Evolutionary conservation across 306 rosid genomes (phyloP).

Genomic region (Styphnolobium japonicum): DNA sequence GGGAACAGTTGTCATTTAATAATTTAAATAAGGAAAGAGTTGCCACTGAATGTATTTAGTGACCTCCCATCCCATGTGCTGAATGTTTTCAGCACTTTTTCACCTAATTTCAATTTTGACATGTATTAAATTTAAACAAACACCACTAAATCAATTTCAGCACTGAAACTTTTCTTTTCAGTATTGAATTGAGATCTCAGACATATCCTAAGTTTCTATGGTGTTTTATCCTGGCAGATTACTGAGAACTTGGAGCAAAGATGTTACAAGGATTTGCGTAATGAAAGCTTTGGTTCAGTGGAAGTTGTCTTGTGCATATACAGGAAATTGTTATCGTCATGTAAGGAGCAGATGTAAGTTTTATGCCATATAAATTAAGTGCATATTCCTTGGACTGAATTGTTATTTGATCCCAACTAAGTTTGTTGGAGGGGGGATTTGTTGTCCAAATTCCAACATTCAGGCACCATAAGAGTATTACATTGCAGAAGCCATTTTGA

Average conservation of each 20-base stretch:
- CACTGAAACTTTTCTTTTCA: slow-evolving; percentile 3
- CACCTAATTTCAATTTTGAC: slow-evolving; percentile 21
- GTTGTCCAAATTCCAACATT: slow-evolving; percentile 14
- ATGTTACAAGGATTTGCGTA: slow-evolving; percentile 86
- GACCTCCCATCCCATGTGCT: slow-evolving; percentile 13
- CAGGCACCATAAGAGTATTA: slow-evolving; percentile 7
- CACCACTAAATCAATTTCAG: slow-evolving; percentile 2
- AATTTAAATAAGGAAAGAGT: background rate
- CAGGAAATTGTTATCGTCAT: slow-evolving; percentile 64
- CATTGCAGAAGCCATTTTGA: slow-evolving; percentile 8
- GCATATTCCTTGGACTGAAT: slow-evolving; percentile 14
- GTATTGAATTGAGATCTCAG: slow-evolving; percentile 20
- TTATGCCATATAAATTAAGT: slow-evolving; percentile 3
- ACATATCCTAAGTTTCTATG: slow-evolving; percentile 14
- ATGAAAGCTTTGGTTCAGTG: slow-evolving; percentile 69
- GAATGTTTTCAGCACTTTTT: background rate
- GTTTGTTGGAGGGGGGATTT: slow-evolving; percentile 9
- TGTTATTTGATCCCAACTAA: slow-evolving; percentile 13
- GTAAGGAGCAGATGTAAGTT: slow-evolving; percentile 90
- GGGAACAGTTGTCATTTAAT: background rate
- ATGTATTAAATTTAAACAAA: slow-evolving; percentile 3
- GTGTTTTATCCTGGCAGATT: slow-evolving; percentile 55
- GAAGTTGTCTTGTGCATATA: slow-evolving; percentile 68
- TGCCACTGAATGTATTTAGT: background rate
- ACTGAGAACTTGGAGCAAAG: slow-evolving; percentile 74